Evolutionary conservation across 1,284 basidiomycete species (phyloP).

Genomic region (Coriolopsis trogii): DNA sequence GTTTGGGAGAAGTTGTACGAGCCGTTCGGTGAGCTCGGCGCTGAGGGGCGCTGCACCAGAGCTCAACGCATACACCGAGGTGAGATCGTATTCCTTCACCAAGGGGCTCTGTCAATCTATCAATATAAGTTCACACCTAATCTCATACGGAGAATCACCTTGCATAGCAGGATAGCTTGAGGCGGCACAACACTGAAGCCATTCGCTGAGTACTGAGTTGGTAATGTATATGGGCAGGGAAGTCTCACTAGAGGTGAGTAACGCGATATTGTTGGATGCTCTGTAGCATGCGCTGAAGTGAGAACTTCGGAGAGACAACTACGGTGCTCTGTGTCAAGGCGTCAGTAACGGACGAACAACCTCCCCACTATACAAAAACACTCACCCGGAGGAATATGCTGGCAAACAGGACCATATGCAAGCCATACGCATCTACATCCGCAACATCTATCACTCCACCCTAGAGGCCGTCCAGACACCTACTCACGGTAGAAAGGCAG

Average conservation of each 20-base stretch:
- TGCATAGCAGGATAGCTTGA: constrained; percentile 54
- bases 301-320: constrained; percentile 71
- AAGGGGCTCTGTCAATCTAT: constrained; percentile 69
- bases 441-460: neutral
- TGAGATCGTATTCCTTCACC: constrained; percentile 64
- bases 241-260: constrained; percentile 56
- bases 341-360: neutral
- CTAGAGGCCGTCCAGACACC: neutral
- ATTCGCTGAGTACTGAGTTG: constrained; percentile 8
- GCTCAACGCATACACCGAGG: constrained; percentile 55
- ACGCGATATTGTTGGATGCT: constrained; percentile 68
- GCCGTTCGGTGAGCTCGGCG: constrained; percentile 54
- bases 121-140: no score
- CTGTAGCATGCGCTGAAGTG: constrained; percentile 60
- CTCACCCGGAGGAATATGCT: neutral
- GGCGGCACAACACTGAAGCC: constrained; percentile 63
- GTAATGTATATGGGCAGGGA: neutral
- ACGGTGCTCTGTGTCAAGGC: constrained; percentile 39
- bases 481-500: constrained; percentile 35
- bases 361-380: neutral
- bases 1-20: constrained; percentile 58
- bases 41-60: constrained; percentile 72
- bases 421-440: neutral
- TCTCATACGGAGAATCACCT: constrained; percentile 42
- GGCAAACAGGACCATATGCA: neutral